A percentile compares a stretch with the other conserved stretches of the same genome.
These are phyloP conservation scores for Bacidia rubella DNA, from an alignment of 495 filamentous ascomycete genomes.

Conservation along the genomic window DNA sequence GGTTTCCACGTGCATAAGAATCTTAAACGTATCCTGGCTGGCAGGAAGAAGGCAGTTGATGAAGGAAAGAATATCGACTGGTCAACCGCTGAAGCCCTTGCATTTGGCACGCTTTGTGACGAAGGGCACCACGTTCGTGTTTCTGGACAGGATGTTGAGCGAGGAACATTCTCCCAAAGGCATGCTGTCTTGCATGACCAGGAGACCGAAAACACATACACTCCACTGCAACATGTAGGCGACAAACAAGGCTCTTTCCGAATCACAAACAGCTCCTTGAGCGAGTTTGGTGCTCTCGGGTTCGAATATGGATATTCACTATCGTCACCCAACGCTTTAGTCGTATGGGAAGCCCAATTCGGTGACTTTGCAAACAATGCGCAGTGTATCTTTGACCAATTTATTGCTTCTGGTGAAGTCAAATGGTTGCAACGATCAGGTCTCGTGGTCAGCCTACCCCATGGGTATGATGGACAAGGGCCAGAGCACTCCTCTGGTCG, in stretches of 20 bases:
- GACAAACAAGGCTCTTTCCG: constrained; percentile 86
- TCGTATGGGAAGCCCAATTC: constrained; percentile 99
- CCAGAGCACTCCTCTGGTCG: constrained; percentile 96
- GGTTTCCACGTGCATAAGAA: constrained; percentile 84
- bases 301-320: constrained; percentile 99
- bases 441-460: constrained; percentile 83
- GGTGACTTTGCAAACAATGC: constrained; percentile 99
- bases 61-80: constrained; percentile 95
- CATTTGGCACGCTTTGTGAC: constrained; percentile 77
- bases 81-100: constrained; percentile 92
- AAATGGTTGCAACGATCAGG: constrained; percentile 98
- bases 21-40: constrained; percentile 86
- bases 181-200: constrained; percentile 97
- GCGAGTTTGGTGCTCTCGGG: constrained; percentile 87
- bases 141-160: constrained; percentile 96
- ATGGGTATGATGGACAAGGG: constrained; percentile 96
- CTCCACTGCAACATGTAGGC: constrained; percentile 76
- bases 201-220: constrained; percentile 82
- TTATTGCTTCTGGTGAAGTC: constrained; percentile 89
- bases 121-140: constrained; percentile 96
- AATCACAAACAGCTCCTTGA: constrained; percentile 93
- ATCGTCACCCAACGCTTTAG: constrained; percentile 87
- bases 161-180: constrained; percentile 97
- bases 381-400: constrained; percentile 97
- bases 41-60: constrained; percentile 79